These are phyloP conservation scores for Crucihimalaya himalaica DNA, from an alignment of 345 rosid species.

Conservation along the genomic window DNA sequence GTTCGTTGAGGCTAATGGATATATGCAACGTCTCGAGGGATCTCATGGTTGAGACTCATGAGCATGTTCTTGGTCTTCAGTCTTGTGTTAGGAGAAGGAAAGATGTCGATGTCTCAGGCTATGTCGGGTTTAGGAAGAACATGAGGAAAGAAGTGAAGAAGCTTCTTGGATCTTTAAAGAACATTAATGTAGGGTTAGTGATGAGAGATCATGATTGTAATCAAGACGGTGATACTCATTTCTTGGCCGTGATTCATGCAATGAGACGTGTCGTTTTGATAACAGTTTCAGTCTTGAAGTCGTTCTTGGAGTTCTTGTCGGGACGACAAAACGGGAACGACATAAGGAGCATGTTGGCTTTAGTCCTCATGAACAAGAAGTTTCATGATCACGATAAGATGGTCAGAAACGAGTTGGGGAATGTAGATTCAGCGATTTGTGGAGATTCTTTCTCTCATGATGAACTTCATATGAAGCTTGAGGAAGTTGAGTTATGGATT, in stretches of 20 bases:
- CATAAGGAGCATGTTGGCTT: slow-evolving; percentile 45
- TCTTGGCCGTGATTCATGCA: slow-evolving; percentile 47
- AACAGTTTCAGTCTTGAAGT: slow-evolving; percentile 49
- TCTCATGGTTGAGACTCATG: slow-evolving; percentile 50
- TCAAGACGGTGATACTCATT: slow-evolving; percentile 42
- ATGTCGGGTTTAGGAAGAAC: slow-evolving; percentile 53
- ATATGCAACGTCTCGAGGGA: slow-evolving; percentile 64
- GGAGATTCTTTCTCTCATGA: slow-evolving; percentile 35
- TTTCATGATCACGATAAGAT: slow-evolving; percentile 44
- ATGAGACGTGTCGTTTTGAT: slow-evolving; percentile 47
- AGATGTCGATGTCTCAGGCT: slow-evolving; percentile 32
- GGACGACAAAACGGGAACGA: slow-evolving; percentile 39
- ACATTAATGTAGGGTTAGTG: slow-evolving; percentile 44
- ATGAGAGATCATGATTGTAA: slow-evolving; percentile 8
- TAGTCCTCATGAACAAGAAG: slow-evolving; percentile 52
- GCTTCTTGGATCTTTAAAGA: slow-evolving; percentile 48
- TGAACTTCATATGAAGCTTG: slow-evolving; percentile 44
- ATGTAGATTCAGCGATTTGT: slow-evolving; percentile 43
- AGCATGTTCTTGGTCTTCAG: slow-evolving; percentile 54
- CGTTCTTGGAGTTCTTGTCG: slow-evolving; percentile 51
- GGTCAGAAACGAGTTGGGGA: slow-evolving; percentile 48
- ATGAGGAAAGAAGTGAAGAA: slow-evolving; percentile 60
- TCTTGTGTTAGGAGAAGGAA: slow-evolving; percentile 54
- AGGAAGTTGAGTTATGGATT: slow-evolving; percentile 49
- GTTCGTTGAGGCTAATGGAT: slow-evolving; percentile 60